Conservation (phyloP, 176 grass and related monocot species). For the Ampelocalamus luodianensis region DNA sequence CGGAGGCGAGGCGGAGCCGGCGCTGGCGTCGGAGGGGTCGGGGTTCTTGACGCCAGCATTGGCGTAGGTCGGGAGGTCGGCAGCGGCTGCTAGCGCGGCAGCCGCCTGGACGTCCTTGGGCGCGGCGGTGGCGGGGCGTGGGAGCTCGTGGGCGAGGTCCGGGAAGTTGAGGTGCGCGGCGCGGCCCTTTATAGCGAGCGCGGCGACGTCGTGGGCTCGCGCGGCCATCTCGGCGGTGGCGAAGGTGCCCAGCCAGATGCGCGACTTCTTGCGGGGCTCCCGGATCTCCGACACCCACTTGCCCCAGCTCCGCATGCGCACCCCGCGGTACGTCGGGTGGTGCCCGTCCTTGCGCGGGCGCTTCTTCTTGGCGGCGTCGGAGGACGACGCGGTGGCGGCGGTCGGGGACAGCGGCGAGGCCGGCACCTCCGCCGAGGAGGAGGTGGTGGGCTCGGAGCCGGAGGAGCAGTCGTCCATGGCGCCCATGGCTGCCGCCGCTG, state of each 20-base stretch:
- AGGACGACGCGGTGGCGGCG: constrained; percentile 18
- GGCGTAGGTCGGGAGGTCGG: constrained; percentile 36
- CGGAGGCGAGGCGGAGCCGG: neutral
- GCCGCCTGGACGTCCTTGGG: constrained; percentile 77
- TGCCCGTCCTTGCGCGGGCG: constrained; percentile 53
- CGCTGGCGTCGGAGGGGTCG: constrained; percentile 27
- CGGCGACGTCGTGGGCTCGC: constrained; percentile 88
- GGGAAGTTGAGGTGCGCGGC: constrained; percentile 73
- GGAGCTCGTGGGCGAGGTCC: constrained; percentile 53
- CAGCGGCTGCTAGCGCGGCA: constrained; percentile 57
- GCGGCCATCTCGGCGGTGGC: constrained; percentile 90
- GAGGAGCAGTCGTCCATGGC: constrained; percentile 53
- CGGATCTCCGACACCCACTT: constrained; percentile 98
- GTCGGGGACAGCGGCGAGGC: constrained; percentile 40
- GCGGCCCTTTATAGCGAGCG: constrained; percentile 80
- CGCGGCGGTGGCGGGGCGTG: constrained; percentile 58
- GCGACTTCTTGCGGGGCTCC: constrained; percentile 85
- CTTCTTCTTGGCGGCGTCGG: constrained; percentile 44
- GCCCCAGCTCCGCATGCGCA: constrained; percentile 90
- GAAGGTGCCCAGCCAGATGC: constrained; percentile 93
- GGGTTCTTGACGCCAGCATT: constrained; percentile 38
- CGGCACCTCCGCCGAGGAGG: constrained; percentile 38
- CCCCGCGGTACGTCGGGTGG: constrained; percentile 84
- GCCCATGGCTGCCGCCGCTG: neutral
- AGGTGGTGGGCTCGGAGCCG: constrained; percentile 48